phyloP scores from a whole-genome alignment of 2,329 filamentous ascomycete genomes.

The Elsinoe arachidis region DNA sequence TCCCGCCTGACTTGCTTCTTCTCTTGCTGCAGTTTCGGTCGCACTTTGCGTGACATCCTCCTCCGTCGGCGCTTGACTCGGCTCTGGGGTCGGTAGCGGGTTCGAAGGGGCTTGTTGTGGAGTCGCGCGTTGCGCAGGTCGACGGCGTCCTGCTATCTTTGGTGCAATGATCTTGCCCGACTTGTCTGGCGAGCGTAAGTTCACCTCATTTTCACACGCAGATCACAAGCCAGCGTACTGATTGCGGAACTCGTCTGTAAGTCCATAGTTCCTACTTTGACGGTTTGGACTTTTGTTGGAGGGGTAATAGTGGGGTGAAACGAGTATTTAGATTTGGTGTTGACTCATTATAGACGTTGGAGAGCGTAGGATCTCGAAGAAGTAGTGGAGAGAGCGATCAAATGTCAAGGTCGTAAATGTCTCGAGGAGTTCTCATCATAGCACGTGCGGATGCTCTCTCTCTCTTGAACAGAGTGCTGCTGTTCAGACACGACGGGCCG shows the following conservation, averaged over 20 bases:
- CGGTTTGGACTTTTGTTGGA: not conserved
- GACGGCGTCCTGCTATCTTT: constrained; percentile 37
- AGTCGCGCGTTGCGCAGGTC: constrained; percentile 25
- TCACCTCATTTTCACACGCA: no score
- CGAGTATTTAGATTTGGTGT: not conserved
- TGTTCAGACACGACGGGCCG: no score
- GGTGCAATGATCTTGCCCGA: constrained; percentile 42
- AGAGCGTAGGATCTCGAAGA: no score
- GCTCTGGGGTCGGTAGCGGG: constrained; percentile 11
- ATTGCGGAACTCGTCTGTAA: constrained; percentile 47
- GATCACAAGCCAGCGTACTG: constrained; percentile 29
- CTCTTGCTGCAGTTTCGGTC: not conserved
- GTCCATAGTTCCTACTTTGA: constrained; percentile 28
- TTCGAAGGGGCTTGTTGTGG: constrained; percentile 14
- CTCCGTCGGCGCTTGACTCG: not conserved
- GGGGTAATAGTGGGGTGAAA: not conserved
- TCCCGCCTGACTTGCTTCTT: not conserved
- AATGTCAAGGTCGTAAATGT: no score
- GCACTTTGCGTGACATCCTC: not conserved
- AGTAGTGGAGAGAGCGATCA: no score
- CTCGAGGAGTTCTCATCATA: no score
- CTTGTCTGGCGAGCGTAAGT: constrained; percentile 26
- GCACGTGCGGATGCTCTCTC: no score
- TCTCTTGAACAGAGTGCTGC: no score
- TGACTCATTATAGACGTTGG: no score